Evolutionary conservation across 495 filamentous ascomycete species (phyloP).

Genomic region (Talaromyces stipitatus): DNA sequence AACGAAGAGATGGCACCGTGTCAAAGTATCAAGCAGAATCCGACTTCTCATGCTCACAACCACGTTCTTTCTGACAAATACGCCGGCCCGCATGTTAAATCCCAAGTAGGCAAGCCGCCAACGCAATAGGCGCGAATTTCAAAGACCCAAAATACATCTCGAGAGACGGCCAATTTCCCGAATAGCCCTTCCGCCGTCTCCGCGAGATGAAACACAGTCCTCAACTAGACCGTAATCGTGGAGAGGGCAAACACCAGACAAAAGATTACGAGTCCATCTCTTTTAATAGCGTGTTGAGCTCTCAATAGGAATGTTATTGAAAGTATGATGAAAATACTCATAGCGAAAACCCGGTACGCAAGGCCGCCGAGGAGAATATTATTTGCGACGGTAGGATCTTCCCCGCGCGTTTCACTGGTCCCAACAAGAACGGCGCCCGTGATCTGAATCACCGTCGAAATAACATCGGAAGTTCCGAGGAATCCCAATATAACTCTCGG

Average conservation of each 20-base stretch:
- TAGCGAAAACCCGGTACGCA: constrained; percentile 40
- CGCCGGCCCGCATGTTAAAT: constrained; percentile 39
- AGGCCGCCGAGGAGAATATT: constrained; percentile 45
- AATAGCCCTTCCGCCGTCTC: constrained; percentile 45
- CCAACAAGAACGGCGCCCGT: constrained; percentile 43
- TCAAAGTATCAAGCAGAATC: not conserved
- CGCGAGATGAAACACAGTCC: constrained; percentile 46
- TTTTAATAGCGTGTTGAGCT: not conserved
- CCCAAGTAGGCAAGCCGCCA: constrained; percentile 34
- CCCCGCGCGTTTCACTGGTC: constrained; percentile 24
- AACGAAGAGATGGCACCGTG: no score
- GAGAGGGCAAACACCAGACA: constrained; percentile 18
- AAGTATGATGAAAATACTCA: constrained; percentile 39
- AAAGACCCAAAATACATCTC: constrained; percentile 45
- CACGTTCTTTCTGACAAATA: not conserved
- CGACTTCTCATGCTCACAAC: not conserved
- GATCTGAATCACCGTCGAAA: constrained; percentile 45
- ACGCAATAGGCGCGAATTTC: constrained; percentile 44
- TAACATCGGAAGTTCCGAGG: constrained; percentile 38
- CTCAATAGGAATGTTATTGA: constrained; percentile 17
- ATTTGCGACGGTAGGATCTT: constrained; percentile 38
- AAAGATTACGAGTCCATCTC: not conserved
- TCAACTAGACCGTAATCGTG: constrained; percentile 42
- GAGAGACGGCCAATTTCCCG: constrained; percentile 31
- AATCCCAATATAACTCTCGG: not conserved